Base-by-base conservation (phyloP, 805 yeast species). In the Metschnikowia baotianmanensis region DNA sequence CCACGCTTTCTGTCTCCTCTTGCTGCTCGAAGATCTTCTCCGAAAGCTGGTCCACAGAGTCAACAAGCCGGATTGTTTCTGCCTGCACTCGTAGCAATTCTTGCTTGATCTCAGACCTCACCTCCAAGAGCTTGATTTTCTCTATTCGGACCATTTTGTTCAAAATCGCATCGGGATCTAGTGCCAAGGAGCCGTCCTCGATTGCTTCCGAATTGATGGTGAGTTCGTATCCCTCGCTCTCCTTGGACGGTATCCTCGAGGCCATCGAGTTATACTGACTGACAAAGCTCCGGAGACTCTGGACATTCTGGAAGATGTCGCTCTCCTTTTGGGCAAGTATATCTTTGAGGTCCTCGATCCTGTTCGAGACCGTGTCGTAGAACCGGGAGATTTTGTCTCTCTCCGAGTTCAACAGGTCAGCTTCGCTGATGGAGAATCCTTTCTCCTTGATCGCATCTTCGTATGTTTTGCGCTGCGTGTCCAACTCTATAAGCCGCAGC, bases 401-500 rank as follows among this genome's bases (percentile, higher is more conserved):
- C 53, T 82, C 86, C 23, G 64, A 62, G 51, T 77, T 80, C 62
- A 83, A 70, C 38, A 71, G 62, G 50, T 87, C 88, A 38, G 87
- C 77, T 31, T 78, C 81, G 12, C 68, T 71, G 4, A 84, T 72
- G 3, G 85, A 76, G 37, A 82, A 67, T 2, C 88, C 87, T 45
- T 75, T 80, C n/a, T 34, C 41, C 12, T 43, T 38, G 15, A 88
- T 69, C 33, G 71, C 65, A 8, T 52, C 47, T 27, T 76, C 73
- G 15, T 70, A 58, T 17, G 63, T 62, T 22, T 61, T 55, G 41
- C 76, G 76, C 23, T 66, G 70, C 8, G 52, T 53, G 30, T 72
- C 72, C 9, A 76, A 53, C 2, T 62, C 59, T 10, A 53, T 53
- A 17, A 78, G 62, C 38, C 77, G 76, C 22, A 54, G 52, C 37